These are phyloP conservation scores for Pseudonitzschia multistriata DNA, from an alignment of 108 stramenopile species.

Conservation along the genomic window DNA sequence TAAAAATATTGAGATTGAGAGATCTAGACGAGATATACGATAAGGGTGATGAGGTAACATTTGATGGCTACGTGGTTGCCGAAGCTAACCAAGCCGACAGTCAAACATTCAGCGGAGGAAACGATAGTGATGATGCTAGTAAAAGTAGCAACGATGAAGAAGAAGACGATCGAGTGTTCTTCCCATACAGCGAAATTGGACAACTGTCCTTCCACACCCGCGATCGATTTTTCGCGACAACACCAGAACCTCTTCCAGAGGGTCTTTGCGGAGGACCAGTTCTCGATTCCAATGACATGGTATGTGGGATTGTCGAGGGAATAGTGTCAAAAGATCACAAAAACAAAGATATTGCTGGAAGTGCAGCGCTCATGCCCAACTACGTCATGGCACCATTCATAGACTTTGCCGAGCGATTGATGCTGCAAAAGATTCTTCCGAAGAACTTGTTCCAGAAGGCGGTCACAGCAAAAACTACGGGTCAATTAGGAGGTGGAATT, in stretches of 20 bases:
- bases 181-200: constrained; percentile 63
- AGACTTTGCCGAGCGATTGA: constrained; percentile 66
- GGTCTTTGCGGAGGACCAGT: constrained; percentile 83
- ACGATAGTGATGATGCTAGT: neutral
- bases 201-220: constrained; percentile 56
- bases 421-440: constrained; percentile 74
- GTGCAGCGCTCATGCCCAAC: constrained; percentile 74
- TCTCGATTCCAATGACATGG: constrained; percentile 44
- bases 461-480: constrained; percentile 55
- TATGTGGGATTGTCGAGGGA: constrained; percentile 82
- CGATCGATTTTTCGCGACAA: constrained; percentile 76
- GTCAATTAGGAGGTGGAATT: constrained; percentile 39
- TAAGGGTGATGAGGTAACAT: constrained; percentile 63
- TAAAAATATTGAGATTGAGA: constrained; percentile 55
- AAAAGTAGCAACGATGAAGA: constrained; percentile 20
- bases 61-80: constrained; percentile 80
- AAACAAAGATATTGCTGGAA: constrained; percentile 64
- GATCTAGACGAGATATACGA: constrained; percentile 61
- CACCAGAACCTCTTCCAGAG: constrained; percentile 71
- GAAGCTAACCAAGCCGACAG: constrained; percentile 44
- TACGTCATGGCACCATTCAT: constrained; percentile 66
- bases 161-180: constrained; percentile 61
- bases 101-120: constrained; percentile 10
- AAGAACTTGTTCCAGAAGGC: constrained; percentile 60
- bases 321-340: constrained; percentile 71